A percentile compares a stretch with the other conserved stretches of the same genome.
Conservation (phyloP, 2,329 filamentous ascomycete genomes). For the Aspergillus sp. region DNA sequence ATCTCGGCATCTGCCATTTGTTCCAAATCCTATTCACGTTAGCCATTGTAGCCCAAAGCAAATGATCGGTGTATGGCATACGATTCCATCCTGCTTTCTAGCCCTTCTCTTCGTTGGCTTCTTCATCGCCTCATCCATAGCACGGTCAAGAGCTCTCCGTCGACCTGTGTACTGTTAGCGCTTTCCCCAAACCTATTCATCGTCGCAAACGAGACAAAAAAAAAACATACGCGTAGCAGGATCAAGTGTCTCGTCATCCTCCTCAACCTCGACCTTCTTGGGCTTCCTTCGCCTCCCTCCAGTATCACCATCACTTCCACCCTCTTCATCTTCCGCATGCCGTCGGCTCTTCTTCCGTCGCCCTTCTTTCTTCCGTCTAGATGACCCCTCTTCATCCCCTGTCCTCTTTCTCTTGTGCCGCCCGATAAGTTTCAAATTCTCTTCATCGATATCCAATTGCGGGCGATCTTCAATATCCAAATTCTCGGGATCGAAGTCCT, state of each 20-base stretch:
- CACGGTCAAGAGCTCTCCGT: conserved; percentile 77
- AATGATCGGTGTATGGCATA: conserved; percentile 48
- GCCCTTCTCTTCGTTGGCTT: conserved; percentile 69
- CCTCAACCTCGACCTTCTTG: conserved; percentile 57
- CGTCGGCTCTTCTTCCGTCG: conserved; percentile 65
- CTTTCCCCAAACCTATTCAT: not conserved
- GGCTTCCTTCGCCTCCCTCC: conserved; percentile 53
- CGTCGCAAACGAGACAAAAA: not conserved
- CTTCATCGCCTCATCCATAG: conserved; percentile 86
- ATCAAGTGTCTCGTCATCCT: conserved; percentile 75
- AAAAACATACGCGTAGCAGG: conserved; percentile 71
- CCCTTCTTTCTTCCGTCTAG: conserved; percentile 66
- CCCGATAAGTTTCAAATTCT: conserved; percentile 60
- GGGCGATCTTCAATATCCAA: conserved; percentile 62
- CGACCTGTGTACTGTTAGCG: conserved; percentile 50
- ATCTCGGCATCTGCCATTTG: conserved; percentile 88
- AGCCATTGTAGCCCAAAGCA: conserved; percentile 3
- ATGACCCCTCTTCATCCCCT: conserved; percentile 62
- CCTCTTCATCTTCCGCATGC: conserved; percentile 65
- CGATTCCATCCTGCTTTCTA: conserved; percentile 83
- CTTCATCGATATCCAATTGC: conserved; percentile 59
- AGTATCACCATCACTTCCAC: conserved; percentile 47
- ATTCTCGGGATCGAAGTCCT: conserved; percentile 62
- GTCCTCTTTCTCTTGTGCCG: conserved; percentile 65
- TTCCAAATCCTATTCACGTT: conserved; percentile 70